phyloP scores from a whole-genome alignment of 2,329 filamentous ascomycete species.

The Stylonectria norvegica region DNA sequence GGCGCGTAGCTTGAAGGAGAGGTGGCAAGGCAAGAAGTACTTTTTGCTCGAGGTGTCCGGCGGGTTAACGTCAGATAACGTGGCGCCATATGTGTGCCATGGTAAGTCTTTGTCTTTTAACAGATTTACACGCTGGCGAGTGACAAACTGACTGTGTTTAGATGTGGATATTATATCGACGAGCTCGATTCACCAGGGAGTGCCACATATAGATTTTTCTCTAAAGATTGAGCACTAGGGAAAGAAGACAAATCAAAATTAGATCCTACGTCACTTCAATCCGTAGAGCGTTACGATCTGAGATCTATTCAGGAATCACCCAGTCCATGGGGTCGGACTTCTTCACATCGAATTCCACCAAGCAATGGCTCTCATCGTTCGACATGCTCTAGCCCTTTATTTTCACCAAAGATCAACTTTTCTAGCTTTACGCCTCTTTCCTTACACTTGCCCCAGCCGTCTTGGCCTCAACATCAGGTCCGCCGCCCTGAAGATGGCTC shows the following conservation, averaged over 20 bases:
- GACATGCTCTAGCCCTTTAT: neutral
- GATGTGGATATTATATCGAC: constrained; percentile 96
- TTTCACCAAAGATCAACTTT: constrained; percentile 1
- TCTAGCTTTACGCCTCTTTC: constrained; percentile 2
- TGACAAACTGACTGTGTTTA: constrained; percentile 27
- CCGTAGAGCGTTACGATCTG: too few species aligned
- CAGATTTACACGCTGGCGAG: neutral
- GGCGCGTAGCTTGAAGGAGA: constrained; percentile 70
- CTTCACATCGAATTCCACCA: too few species aligned
- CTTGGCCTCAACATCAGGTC: constrained; percentile 14
- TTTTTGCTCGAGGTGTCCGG: constrained; percentile 92
- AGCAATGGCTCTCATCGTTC: too few species aligned
- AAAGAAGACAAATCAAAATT: constrained; percentile 1
- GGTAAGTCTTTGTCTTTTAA: constrained; percentile 48
- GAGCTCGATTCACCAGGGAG: constrained; percentile 94
- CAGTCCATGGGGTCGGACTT: too few species aligned
- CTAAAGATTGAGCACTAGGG: constrained; percentile 67
- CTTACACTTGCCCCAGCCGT: constrained; percentile 18
- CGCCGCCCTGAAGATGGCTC: constrained; percentile 32
- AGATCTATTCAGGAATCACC: too few species aligned
- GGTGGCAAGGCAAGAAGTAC: constrained; percentile 69
- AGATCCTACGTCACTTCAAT: too few species aligned
- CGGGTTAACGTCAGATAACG: constrained; percentile 81
- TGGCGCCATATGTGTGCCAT: constrained; percentile 72
- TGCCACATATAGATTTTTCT: constrained; percentile 91